A percentile compares a stretch with the other conserved stretches of the same genome.
These are phyloP conservation scores for Geranium brycei DNA, from an alignment of 345 rosid genomes.

Conservation along the genomic window DNA sequence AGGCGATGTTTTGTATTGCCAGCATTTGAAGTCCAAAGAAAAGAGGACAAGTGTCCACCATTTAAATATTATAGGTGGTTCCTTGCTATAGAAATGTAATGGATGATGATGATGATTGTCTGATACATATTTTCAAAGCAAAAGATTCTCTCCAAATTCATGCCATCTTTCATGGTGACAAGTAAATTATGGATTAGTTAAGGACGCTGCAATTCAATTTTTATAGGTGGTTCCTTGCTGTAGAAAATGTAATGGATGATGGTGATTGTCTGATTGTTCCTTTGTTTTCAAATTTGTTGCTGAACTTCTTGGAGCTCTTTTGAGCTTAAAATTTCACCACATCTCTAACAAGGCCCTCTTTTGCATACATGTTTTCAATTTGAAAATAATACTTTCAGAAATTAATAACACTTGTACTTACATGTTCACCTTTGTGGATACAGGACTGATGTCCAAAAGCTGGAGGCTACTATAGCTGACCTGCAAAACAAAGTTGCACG, in stretches of 20 bases:
- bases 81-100: no score
- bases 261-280: neutral
- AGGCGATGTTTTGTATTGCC: neutral
- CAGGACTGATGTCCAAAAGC: slow-evolving; percentile 61
- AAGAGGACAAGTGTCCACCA: neutral
- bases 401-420: neutral
- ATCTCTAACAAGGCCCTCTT: no score
- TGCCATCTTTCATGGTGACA: no score
- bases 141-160: no score
- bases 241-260: neutral
- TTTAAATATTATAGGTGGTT: no score
- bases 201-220: neutral
- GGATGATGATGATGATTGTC: neutral
- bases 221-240: neutral
- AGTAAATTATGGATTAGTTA: no score
- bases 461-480: slow-evolving; percentile 49
- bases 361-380: neutral
- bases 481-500: slow-evolving; percentile 50
- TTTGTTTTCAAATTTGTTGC: no score
- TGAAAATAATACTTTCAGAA: neutral
- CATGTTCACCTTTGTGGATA: neutral
- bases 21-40: no score
- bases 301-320: no score
- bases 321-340: no score
- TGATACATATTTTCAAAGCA: no score